These are phyloP conservation scores for Phaeosphaeriaceae sp. DNA, from an alignment of 2,329 filamentous ascomycete species.

Conservation along the genomic window DNA sequence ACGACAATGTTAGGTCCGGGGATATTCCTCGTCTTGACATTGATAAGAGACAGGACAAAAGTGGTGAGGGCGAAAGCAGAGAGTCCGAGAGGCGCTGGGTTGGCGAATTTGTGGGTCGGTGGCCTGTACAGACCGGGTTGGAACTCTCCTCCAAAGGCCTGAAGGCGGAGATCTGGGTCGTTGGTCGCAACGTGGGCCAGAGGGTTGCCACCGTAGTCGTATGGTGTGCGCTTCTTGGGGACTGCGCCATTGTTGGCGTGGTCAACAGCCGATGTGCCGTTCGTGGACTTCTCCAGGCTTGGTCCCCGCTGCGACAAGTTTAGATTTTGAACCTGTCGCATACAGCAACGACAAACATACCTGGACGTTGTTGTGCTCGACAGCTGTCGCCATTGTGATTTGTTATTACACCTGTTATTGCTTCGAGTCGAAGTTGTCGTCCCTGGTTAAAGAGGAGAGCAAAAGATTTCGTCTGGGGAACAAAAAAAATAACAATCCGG, in stretches of 20 bases:
- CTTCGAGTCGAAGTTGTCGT: neutral
- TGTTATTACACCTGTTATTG: neutral
- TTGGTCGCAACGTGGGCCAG: constrained; percentile 59
- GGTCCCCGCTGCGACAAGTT: constrained; percentile 26
- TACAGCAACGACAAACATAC: constrained; percentile 25
- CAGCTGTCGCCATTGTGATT: constrained; percentile 52
- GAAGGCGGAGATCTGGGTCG: constrained; percentile 54
- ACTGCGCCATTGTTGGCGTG: constrained; percentile 45
- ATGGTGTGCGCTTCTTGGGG: constrained; percentile 52
- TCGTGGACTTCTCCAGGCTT: constrained; percentile 33
- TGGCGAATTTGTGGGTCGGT: constrained; percentile 59
- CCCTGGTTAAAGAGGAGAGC: constrained; percentile 20
- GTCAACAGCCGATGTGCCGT: constrained; percentile 47
- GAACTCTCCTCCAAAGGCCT: constrained; percentile 60
- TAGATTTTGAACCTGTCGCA: constrained; percentile 5
- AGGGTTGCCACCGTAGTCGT: constrained; percentile 61
- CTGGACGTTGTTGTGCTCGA: constrained; percentile 43
- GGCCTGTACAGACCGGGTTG: constrained; percentile 58
- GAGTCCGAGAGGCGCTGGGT: constrained; percentile 67
- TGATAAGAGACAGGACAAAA: constrained; percentile 64
- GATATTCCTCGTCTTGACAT: constrained; percentile 54
- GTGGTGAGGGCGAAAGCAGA: constrained; percentile 71
- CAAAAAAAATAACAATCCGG: constrained; percentile 34
- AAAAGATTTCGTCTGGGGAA: too few species aligned
- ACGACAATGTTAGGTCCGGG: constrained; percentile 55